These are phyloP conservation scores for Volvariella surrecta DNA, from an alignment of 1,284 basidiomycete species.

Conservation along the genomic window DNA sequence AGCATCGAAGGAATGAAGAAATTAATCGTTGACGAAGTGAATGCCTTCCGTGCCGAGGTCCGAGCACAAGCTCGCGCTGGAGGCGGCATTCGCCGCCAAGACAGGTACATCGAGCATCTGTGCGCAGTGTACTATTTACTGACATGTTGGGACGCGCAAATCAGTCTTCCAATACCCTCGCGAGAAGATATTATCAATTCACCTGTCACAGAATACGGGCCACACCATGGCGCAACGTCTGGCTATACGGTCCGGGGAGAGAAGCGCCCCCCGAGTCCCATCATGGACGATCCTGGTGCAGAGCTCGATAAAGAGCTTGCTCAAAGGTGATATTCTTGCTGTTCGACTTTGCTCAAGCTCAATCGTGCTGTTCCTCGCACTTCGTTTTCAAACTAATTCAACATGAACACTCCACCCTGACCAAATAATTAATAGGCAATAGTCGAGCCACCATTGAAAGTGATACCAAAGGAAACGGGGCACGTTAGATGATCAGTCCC, in stretches of 20 bases:
- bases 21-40: constrained; percentile 92
- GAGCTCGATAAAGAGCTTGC: constrained; percentile 83
- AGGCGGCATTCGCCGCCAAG: constrained; percentile 62
- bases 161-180: constrained; percentile 65
- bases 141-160: constrained; percentile 1
- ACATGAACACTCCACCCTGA: too few species aligned
- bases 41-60: constrained; percentile 81
- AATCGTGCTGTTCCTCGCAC: not conserved
- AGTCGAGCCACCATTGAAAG: too few species aligned
- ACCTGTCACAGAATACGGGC: constrained; percentile 61
- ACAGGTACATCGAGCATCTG: constrained; percentile 36
- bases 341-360: not conserved
- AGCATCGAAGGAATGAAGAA: constrained; percentile 96
- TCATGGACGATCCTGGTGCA: constrained; percentile 79
- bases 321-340: not conserved
- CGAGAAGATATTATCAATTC: constrained; percentile 76
- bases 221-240: constrained; percentile 60
- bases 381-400: too few species aligned
- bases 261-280: constrained; percentile 42
- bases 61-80: constrained; percentile 66
- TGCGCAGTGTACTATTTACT: constrained; percentile 2
- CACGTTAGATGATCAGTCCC: too few species aligned
- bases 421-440: too few species aligned
- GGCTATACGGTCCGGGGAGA: constrained; percentile 39
- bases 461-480: too few species aligned